A percentile compares a stretch with the other conserved stretches of the same genome.
These are phyloP conservation scores for Colletotrichum sp. DNA, from an alignment of 2,329 filamentous ascomycete species.

Conservation along the genomic window DNA sequence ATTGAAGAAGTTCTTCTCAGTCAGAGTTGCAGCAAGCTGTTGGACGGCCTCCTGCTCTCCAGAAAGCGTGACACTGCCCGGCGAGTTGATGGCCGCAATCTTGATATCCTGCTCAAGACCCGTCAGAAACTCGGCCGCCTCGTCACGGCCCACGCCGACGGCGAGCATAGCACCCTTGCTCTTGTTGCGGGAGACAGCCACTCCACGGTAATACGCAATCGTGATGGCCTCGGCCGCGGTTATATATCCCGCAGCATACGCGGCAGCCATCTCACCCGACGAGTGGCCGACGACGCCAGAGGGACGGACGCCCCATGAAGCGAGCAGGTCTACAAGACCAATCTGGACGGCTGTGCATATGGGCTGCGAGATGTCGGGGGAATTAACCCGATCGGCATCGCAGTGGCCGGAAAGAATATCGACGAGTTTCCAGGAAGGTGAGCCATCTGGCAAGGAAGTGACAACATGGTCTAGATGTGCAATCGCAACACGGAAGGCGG, in stretches of 20 bases:
- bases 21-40: background rate
- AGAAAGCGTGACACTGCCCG: background rate
- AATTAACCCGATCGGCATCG: rapidly evolving
- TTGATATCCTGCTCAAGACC: background rate
- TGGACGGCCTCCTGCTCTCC: background rate
- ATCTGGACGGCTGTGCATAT: constrained; percentile 41
- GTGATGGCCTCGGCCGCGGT: constrained; percentile 38
- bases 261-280: constrained; percentile 48
- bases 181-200: background rate
- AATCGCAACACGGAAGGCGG: rapidly evolving
- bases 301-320: constrained; percentile 31
- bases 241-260: constrained; percentile 42
- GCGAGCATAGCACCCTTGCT: constrained; percentile 38
- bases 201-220: constrained; percentile 43
- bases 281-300: constrained; percentile 45
- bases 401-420: background rate
- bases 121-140: background rate
- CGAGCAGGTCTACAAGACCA: constrained; percentile 43
- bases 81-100: background rate
- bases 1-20: background rate
- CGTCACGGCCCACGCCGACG: constrained; percentile 35
- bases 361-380: constrained; percentile 26
- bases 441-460: too few species aligned
- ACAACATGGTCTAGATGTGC: too few species aligned
- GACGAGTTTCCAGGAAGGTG: rapidly evolving